These are phyloP conservation scores for Orbilia brochopaga DNA, from an alignment of 2,329 filamentous ascomycete genomes.

Conservation along the genomic window DNA sequence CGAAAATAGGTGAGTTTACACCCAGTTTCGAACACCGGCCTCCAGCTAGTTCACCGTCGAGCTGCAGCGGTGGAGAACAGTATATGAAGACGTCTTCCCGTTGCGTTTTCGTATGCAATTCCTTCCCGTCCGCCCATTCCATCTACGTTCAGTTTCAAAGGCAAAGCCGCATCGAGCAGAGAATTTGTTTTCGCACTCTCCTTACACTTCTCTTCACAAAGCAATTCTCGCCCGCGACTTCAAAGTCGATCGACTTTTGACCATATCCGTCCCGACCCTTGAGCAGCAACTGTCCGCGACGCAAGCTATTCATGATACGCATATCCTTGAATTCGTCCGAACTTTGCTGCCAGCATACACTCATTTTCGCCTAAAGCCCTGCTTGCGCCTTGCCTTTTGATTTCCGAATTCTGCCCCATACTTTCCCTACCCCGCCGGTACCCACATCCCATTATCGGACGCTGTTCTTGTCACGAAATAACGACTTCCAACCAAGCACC, in stretches of 20 bases:
- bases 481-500: constrained; percentile 34
- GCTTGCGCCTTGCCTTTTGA: constrained; percentile 38
- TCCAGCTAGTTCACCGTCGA: constrained; percentile 38
- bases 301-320: constrained; percentile 24
- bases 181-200: constrained; percentile 51
- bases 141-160: constrained; percentile 50
- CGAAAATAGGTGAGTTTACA: constrained; percentile 47
- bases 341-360: constrained; percentile 47
- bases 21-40: constrained; percentile 22
- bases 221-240: constrained; percentile 27
- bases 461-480: constrained; percentile 47
- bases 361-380: constrained; percentile 48
- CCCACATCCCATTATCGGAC: constrained; percentile 24
- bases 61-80: constrained; percentile 9
- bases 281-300: constrained; percentile 44
- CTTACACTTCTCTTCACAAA: constrained; percentile 40
- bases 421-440: constrained; percentile 34
- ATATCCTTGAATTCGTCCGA: constrained; percentile 48
- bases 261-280: constrained; percentile 32
- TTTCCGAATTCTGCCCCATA: constrained; percentile 29
- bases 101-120: constrained; percentile 49
- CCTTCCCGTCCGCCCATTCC: constrained; percentile 49
- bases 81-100: constrained; percentile 49
- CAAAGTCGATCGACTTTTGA: constrained; percentile 35
- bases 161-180: constrained; percentile 50